These are phyloP conservation scores for Basipetospora sp. DNA, from an alignment of 2,329 filamentous ascomycete species.

Conservation along the genomic window DNA sequence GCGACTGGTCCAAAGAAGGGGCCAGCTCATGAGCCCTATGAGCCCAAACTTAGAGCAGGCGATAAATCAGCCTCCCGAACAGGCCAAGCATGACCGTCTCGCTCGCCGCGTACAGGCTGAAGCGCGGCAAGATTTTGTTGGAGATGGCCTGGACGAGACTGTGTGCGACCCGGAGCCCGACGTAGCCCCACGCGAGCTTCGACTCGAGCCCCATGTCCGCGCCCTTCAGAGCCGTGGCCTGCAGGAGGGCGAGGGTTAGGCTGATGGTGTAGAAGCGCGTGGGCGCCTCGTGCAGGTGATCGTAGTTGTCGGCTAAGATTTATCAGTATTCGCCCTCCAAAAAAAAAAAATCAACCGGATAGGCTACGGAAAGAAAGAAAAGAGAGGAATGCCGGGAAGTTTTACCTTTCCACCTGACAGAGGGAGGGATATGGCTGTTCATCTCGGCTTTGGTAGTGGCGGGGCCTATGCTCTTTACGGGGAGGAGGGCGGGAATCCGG, in stretches of 20 bases:
- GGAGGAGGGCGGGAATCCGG: slow-evolving; percentile 3
- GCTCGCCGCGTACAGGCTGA: slow-evolving; percentile 1
- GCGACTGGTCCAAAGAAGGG: too few relatives aligned
- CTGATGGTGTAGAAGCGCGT: slow-evolving; percentile 27
- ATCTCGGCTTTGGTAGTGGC: slow-evolving; percentile 13
- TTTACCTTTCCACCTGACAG: slow-evolving; percentile 16
- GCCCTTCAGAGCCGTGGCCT: background rate
- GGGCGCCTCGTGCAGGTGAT: slow-evolving; percentile 28
- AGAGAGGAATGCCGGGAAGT: background rate
- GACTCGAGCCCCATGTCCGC: slow-evolving; percentile 7
- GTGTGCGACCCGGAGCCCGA: slow-evolving; percentile 22
- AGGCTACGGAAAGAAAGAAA: background rate
- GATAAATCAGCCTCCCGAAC: slow-evolving; percentile 1
- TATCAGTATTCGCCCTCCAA: background rate
- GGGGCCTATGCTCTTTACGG: slow-evolving; percentile 9
- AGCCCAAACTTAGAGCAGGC: background rate
- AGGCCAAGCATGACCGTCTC: slow-evolving; percentile 1
- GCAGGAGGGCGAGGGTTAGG: slow-evolving; percentile 19
- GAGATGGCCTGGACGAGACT: slow-evolving; percentile 22
- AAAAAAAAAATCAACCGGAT: background rate
- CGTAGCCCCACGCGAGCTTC: slow-evolving; percentile 26
- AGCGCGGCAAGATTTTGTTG: slow-evolving; percentile 26
- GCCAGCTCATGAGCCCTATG: too few relatives aligned
- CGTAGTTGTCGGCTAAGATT: slow-evolving; percentile 24
- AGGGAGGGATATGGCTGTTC: slow-evolving; percentile 13